Evolutionary conservation across 2,329 filamentous ascomycete genomes (phyloP), one percentile per base, ranked within the genome.

Genomic region (Trichoderma simmonsii): DNA sequence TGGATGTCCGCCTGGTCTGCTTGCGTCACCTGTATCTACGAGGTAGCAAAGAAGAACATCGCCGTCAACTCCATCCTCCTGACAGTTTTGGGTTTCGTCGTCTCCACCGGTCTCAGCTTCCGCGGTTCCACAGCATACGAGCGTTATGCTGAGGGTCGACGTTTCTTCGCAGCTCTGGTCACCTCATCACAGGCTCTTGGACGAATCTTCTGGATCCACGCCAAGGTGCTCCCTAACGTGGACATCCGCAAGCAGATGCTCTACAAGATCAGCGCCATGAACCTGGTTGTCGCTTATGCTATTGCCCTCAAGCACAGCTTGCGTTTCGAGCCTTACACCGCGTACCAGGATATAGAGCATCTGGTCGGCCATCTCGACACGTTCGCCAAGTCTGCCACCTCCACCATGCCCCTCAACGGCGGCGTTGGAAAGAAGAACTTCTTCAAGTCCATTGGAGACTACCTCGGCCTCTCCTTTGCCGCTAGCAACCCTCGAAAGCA

Each of bases 151-250:
- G 90, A 92, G 74, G 90, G 90, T 48, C 85, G 90, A 48, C 89
- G 88, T 76, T 88, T 85, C 76, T 91, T 89, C 89, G 84, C 89
- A 1, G 83, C 87, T 71, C 83, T 90, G 75, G 88, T 86, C 70
- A 84, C 86, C 80, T 91, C 92, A 77, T 83, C 86, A 77, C 85
- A 94, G 83, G 83, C 90, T 79, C 84, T 97, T 76, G 92, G 89
- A 76, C 90, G 95, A 26, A 86, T 93, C 11, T 93, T 96, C 78
- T 98, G 95, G 95, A 86, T 97, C 36, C 92, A 97, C 76, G 85
- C 88, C 8, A 93, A 78, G 84, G 91, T 75, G 84, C 85, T 34
- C 83, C 88, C 60, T 70, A 84, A 72, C 39, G 72, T 78, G 51
- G 81, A 83, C 11, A 85, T 86, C 24, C 93, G 93, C 77, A 85